Evolutionary conservation across 192 early-diverging fungal species (phyloP), one percentile per base, ranked within the genome.

Genomic region (Dissophora globulifera): DNA sequence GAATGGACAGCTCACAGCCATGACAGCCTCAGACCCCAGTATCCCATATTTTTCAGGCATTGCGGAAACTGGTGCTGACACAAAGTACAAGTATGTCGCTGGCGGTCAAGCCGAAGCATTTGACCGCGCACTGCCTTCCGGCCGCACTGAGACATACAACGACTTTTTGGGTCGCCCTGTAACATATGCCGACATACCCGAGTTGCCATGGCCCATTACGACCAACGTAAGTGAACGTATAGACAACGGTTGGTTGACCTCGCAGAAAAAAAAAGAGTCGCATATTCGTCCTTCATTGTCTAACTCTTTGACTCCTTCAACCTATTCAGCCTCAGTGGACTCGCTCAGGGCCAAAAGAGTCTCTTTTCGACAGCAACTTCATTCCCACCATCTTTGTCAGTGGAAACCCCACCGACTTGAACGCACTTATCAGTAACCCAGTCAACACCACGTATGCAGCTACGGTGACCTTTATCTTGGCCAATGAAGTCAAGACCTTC

Each of bases 161-260:
- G 83, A 84, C 22, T 84, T 81, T 31, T 62, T 70, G 26, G 46
- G 68, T 43, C 83, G 83, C 31, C 70, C 72, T 16, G 49, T 81
- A 30, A 80, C 83, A 19, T 84, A 84, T 41, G 80, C 80, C 15
- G 53, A 84, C 50, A 70, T 84, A 17, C 83, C 83, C 31, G 48
- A 53, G n/a, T 52, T 84, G 26, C 71, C 83, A 15, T 61, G 54
- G 51, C 69, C 69, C 22, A 69, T 83, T 38, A 16, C 19, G 47
- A 56, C 58, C 23, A 52, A 79, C 31, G 64, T 67, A 57, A 62
- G 51, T 62, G 9, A 19, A 42, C 4, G n/a, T n/a, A n/a, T n/a
- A n/a, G n/a, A n/a, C n/a, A n/a, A n/a, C n/a, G n/a, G n/a, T n/a
- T n/a, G n/a, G n/a, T n/a, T n/a, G n/a, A n/a, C n/a, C n/a, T n/a